Evolutionary conservation across 768 basidiomycete genomes (phyloP), one percentile per base, ranked within the genome.

Genomic region (Kwoniella dendrophila): DNA sequence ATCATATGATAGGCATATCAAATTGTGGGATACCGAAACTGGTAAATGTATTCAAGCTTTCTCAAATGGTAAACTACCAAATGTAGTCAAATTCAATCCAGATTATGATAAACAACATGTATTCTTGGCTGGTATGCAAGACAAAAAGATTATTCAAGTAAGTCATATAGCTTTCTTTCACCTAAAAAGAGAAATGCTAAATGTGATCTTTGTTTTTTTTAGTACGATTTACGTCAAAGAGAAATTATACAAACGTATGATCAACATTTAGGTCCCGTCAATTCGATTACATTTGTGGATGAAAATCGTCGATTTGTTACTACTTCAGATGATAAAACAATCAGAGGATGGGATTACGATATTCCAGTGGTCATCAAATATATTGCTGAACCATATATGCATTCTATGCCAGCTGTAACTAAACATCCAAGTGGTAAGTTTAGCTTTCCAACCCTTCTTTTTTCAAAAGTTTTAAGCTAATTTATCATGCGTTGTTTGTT

Each of bases 311-410:
- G 95, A 59, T 98, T 99, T 75, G 89, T 98, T 55, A 98, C 96
- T 1, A 98, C 95, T 14, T 97, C 93, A 10, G 96, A 99, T 77
- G 96, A 99, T 81, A 98, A 98, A 82, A 96, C 93, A 1, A 96
- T 99, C 66, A 88, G 96, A 45, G 95, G 92, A 18, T 99, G 96
- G 96, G 96, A 99, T 79, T 98, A 89, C 78, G 96, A 99, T 80
- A 98, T 99, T 66, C 96, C 96, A 4, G 96, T 98, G 34, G 92
- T 96, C 55, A 98, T 99, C 83, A 99, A 99, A 80, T 96, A 97
- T 78, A 98, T 98, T 62, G 95, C 96, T 20, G 96, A 99, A 79
- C 96, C 96, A 3, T 88, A 92, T 75, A 98, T 99, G 96, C 94
- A 99, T 81, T 96, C 92, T 18, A 98, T 99, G 94, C 96, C 96